Evolutionary conservation across 192 early-diverging fungal genomes (phyloP), one percentile per base, ranked within the genome.

Genomic region (Phlyctochytrium bullatum): DNA sequence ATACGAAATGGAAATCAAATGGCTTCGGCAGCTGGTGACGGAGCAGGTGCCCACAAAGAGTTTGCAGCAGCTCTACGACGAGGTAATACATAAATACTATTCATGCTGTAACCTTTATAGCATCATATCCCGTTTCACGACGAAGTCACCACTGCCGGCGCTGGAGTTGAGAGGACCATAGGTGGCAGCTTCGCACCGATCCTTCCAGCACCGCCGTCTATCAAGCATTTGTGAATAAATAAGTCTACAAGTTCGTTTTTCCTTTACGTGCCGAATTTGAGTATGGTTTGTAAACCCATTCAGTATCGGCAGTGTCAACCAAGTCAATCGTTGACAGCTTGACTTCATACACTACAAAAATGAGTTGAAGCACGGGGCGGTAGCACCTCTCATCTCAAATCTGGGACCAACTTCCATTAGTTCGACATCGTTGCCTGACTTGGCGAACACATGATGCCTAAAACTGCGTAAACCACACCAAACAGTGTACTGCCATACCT

Each of bases 401-500:
- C 97, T 86, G 40, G 97, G 97, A 3, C 97, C 97, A 24, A 99
- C 97, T 73, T 99, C 97, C 34, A 91, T 93, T 59, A 99, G 78
- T 72, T 95, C 88, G 3, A 96, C 93, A 62, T 97, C 90, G 62
- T 92, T 92, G 73, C 90, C 90, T 53, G 88, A 86, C 82, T 96
- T 95, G 54, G 91, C 83, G 77, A 86, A 99, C 23, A 99, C 95
- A 78, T 97, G 94, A 69, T 99, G 97, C 74, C 97, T 89, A 71
- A n/a, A n/a, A n/a, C n/a, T n/a, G n/a, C n/a, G n/a, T n/a, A n/a
- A n/a, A n/a, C n/a, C n/a, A n/a, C n/a, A n/a, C n/a, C n/a, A n/a
- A n/a, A n/a, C n/a, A n/a, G n/a, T n/a, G n/a, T n/a, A n/a, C 10
- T 50, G 40, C 40, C 20, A 36, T 77, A 88, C 85, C 87, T 80